Conservation (phyloP, 2,329 filamentous ascomycete species). For the Fusarium nodosum region DNA sequence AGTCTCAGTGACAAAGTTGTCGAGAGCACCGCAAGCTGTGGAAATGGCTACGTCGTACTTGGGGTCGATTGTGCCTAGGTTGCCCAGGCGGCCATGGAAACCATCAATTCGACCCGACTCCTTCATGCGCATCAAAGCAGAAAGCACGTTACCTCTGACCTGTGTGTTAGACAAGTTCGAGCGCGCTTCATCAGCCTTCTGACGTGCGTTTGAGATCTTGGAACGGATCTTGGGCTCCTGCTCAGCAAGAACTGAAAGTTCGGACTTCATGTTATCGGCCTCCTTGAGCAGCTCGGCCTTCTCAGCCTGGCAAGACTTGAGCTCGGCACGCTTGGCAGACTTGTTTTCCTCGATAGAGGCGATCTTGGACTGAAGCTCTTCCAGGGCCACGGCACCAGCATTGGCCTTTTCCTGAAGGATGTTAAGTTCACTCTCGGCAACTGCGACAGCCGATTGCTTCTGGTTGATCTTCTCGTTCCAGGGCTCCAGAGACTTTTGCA, state of each 20-base stretch:
- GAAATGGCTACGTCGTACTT: constrained; percentile 99
- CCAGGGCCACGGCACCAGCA: constrained; percentile 84
- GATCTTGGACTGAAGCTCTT: constrained; percentile 87
- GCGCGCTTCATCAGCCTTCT: constrained; percentile 96
- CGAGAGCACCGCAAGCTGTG: constrained; percentile 89
- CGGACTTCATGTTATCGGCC: constrained; percentile 75
- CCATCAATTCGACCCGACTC: constrained; percentile 97
- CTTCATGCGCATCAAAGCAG: constrained; percentile 91
- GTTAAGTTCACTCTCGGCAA: constrained; percentile 93
- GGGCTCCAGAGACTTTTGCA: constrained; percentile 94
- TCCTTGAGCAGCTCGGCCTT: constrained; percentile 81
- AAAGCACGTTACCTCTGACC: constrained; percentile 91
- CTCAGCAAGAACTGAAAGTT: constrained; percentile 78
- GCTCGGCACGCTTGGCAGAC: constrained; percentile 76
- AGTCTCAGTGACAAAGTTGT: constrained; percentile 97
- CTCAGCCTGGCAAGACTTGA: constrained; percentile 81
- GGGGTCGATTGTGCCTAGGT: constrained; percentile 91
- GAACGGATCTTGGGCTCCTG: constrained; percentile 86
- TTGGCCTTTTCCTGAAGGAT: constrained; percentile 93
- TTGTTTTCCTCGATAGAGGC: constrained; percentile 78
- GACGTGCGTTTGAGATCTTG: constrained; percentile 88
- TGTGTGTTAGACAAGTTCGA: constrained; percentile 91
- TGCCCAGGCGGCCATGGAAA: constrained; percentile 94
- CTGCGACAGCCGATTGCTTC: constrained; percentile 92
- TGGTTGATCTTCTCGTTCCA: constrained; percentile 98